Percentiles rank a stretch among this genome's conserved stretches.
Evolutionary conservation across 441 rosid genomes (phyloP).

Genomic region (Isatis lusitanica): DNA sequence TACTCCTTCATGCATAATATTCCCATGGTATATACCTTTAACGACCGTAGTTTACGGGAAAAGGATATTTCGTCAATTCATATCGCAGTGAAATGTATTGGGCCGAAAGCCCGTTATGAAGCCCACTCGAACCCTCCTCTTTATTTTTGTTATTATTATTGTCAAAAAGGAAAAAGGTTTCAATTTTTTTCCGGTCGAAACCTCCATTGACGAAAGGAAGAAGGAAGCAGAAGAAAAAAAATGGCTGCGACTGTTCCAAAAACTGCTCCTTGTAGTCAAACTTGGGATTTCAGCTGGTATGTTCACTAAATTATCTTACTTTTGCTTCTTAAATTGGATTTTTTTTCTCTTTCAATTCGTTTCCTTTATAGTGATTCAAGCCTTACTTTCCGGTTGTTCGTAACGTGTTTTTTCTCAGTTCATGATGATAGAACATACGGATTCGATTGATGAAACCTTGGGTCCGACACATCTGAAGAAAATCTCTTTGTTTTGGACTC

Average conservation of each 20-base stretch:
- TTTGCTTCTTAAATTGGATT: neutral
- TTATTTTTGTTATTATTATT: neutral
- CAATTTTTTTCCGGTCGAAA: neutral
- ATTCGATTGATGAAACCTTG: neutral
- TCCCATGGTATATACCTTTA: constrained; percentile 26
- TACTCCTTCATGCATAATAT: constrained; percentile 38
- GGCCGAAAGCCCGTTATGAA: neutral
- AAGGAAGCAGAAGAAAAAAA: neutral
- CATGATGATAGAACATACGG: neutral
- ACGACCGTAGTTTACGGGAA: constrained; percentile 2
- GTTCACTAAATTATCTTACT: neutral
- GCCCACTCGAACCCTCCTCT: constrained; percentile 10
- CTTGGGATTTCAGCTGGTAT: constrained; percentile 65
- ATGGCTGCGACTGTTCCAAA: constrained; percentile 35
- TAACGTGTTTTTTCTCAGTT: neutral
- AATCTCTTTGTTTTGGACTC: neutral
- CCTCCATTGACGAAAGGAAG: constrained; percentile 20
- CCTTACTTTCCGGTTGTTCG: neutral
- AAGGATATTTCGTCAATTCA: neutral
- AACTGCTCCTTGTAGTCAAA: constrained; percentile 11
- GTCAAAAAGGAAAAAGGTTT: neutral
- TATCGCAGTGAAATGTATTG: neutral
- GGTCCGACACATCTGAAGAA: neutral
- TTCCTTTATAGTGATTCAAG: neutral
- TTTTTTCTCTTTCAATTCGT: neutral